A percentile compares a stretch with the other conserved stretches of the same genome.
Evolutionary conservation across 2,329 filamentous ascomycete genomes (phyloP).

Genomic region (Bipolaris sorokiniana): DNA sequence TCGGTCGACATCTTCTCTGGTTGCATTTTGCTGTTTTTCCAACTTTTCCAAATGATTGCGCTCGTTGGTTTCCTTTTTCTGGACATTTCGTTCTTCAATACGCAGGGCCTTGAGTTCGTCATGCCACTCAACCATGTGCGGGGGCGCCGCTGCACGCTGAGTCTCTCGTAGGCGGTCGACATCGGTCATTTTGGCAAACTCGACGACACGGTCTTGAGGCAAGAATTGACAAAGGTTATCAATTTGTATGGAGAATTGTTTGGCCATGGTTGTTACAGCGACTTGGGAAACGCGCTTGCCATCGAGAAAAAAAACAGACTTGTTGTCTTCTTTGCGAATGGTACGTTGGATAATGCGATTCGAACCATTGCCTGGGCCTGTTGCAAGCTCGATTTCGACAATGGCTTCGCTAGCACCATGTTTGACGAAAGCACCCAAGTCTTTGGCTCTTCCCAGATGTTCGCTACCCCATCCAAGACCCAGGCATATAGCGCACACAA

Average conservation of each 20-base stretch:
- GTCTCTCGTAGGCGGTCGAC: constrained; percentile 85
- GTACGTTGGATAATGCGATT: constrained; percentile 78
- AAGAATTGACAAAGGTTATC: constrained; percentile 98
- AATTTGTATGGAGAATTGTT: constrained; percentile 84
- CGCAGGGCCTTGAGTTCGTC: constrained; percentile 73
- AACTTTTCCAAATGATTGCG: constrained; percentile 69
- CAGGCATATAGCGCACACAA: constrained; percentile 95
- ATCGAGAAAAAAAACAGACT: constrained; percentile 78
- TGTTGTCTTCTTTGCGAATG: constrained; percentile 84
- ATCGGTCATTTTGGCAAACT: constrained; percentile 85
- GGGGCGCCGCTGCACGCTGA: constrained; percentile 82
- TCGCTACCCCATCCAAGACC: constrained; percentile 78
- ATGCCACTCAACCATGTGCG: constrained; percentile 81
- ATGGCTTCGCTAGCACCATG: constrained; percentile 77
- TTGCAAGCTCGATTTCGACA: constrained; percentile 90
- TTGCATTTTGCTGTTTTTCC: constrained; percentile 73
- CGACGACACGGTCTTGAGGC: constrained; percentile 92
- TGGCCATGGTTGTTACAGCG: constrained; percentile 70
- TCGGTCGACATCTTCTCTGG: constrained; percentile 82
- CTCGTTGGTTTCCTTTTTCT: constrained; percentile 64
- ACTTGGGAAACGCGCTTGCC: constrained; percentile 66
- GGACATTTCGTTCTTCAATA: constrained; percentile 69
- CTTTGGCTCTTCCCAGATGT: constrained; percentile 83
- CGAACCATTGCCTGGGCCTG: constrained; percentile 57
- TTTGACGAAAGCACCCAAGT: constrained; percentile 90